A percentile compares a stretch with the other conserved stretches of the same genome.
phyloP scores from a whole-genome alignment of 106 monocot genomes.

The Allium cepa region DNA sequence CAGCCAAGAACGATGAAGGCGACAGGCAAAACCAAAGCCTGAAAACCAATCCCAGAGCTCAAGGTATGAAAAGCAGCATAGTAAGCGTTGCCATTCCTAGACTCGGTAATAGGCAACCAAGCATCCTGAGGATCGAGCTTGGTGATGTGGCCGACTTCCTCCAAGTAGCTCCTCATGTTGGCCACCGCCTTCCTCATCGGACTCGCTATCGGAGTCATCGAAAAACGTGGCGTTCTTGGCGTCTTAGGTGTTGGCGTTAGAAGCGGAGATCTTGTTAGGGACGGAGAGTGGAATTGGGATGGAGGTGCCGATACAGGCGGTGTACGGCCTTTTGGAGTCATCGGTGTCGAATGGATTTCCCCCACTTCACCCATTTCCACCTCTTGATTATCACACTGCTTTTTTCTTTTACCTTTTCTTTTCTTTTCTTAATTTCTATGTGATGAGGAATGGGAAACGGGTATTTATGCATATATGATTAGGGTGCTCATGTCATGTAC shows the following conservation, averaged over 20 bases:
- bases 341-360: slow-evolving; percentile 29
- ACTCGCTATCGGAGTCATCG: slow-evolving; percentile 37
- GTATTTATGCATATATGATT: not conserved
- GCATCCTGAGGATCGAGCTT: slow-evolving; percentile 62
- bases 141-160: slow-evolving; percentile 59
- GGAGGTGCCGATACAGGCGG: slow-evolving; percentile 32
- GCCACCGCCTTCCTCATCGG: slow-evolving; percentile 53
- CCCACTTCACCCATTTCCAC: not conserved
- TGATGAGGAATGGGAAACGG: not conserved
- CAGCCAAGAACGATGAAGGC: slow-evolving; percentile 84
- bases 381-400: not conserved
- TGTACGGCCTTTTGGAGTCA: not conserved
- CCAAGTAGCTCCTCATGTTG: slow-evolving; percentile 58
- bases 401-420: not conserved
- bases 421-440: not conserved
- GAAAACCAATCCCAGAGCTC: slow-evolving; percentile 83
- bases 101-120: slow-evolving; percentile 97
- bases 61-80: slow-evolving; percentile 88
- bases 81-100: slow-evolving; percentile 80
- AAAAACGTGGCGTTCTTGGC: slow-evolving; percentile 10
- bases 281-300: slow-evolving; percentile 39
- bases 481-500: not conserved
- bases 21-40: slow-evolving; percentile 70
- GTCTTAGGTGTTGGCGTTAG: not conserved
- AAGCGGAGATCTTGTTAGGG: slow-evolving; percentile 18